A percentile compares a stretch with the other conserved stretches of the same genome.
phyloP scores from a whole-genome alignment of 768 basidiomycete species.

The Fomitopsis serialis region DNA sequence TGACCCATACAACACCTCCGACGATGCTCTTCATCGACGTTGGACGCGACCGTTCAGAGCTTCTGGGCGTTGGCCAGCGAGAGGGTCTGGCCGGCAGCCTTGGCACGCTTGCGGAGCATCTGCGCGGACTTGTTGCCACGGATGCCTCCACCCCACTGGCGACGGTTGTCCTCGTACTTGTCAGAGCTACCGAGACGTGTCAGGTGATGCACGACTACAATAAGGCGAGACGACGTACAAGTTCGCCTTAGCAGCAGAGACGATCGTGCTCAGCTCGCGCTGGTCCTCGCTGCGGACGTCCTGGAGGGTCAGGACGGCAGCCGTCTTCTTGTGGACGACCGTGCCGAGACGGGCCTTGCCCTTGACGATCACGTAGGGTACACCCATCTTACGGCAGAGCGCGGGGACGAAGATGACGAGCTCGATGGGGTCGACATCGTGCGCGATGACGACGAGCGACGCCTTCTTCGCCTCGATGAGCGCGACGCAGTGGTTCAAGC shows the following conservation, averaged over 20 bases:
- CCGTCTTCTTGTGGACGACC: constrained; percentile 98
- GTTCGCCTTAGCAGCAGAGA: constrained; percentile 94
- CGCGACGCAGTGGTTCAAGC: constrained; percentile 94
- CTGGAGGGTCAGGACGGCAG: constrained; percentile 84
- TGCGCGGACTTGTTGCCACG: constrained; percentile 93
- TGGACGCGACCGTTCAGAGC: constrained; percentile 41
- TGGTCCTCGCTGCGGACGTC: constrained; percentile 95
- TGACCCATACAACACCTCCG: not conserved
- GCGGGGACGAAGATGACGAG: constrained; percentile 98
- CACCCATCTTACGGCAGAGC: constrained; percentile 99
- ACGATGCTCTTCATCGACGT: not conserved
- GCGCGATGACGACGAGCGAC: constrained; percentile 89
- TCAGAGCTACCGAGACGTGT: constrained; percentile 51
- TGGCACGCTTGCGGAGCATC: constrained; percentile 92
- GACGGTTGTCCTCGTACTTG: constrained; percentile 89
- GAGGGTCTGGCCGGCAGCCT: constrained; percentile 73
- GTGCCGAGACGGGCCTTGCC: constrained; percentile 97
- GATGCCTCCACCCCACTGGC: constrained; percentile 94
- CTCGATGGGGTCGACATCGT: constrained; percentile 99
- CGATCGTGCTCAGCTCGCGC: constrained; percentile 86
- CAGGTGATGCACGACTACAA: not conserved
- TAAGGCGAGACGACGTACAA: constrained; percentile 54
- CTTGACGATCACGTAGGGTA: constrained; percentile 98
- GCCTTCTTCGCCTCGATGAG: constrained; percentile 98
- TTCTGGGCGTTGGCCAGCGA: constrained; percentile 54